Conservation (phyloP, 176 grass and related monocot species). For the Hordeum marinum region DNA sequence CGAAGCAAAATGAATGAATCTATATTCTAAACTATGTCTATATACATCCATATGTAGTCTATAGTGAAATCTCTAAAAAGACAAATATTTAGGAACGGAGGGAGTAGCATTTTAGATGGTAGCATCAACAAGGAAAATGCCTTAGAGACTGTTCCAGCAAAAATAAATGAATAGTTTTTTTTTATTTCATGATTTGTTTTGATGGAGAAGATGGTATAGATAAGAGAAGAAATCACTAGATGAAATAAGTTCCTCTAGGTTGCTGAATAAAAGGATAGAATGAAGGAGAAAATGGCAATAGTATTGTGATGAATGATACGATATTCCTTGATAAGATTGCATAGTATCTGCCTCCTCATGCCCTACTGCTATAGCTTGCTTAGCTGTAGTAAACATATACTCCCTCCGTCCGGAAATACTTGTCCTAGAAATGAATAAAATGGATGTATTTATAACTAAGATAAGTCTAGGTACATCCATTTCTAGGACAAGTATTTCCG, state of each 20-base stretch:
- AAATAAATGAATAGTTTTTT: neutral
- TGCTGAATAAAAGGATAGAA: neutral
- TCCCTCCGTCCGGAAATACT: too few relatives aligned
- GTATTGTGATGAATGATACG: neutral
- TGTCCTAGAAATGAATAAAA: too few relatives aligned
- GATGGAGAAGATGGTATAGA: neutral
- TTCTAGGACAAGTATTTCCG: too few relatives aligned
- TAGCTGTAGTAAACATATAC: neutral
- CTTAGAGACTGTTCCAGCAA: conserved; percentile 1
- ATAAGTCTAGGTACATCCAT: too few relatives aligned
- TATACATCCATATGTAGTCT: too few relatives aligned
- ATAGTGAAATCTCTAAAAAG: too few relatives aligned
- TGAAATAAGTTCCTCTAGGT: neutral
- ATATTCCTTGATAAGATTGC: neutral
- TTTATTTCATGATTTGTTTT: neutral
- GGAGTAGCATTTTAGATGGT: neutral
- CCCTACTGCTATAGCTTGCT: neutral
- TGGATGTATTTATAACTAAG: too few relatives aligned
- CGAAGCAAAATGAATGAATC: too few relatives aligned
- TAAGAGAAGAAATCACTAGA: neutral
- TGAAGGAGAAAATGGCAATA: neutral
- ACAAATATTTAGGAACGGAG: too few relatives aligned
- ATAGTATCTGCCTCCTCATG: neutral
- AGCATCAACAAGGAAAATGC: neutral
- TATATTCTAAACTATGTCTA: too few relatives aligned